Evolutionary conservation across 2,329 filamentous ascomycete species (phyloP), one percentile per base, ranked within the genome.

Genomic region (Diplodia corticola): DNA sequence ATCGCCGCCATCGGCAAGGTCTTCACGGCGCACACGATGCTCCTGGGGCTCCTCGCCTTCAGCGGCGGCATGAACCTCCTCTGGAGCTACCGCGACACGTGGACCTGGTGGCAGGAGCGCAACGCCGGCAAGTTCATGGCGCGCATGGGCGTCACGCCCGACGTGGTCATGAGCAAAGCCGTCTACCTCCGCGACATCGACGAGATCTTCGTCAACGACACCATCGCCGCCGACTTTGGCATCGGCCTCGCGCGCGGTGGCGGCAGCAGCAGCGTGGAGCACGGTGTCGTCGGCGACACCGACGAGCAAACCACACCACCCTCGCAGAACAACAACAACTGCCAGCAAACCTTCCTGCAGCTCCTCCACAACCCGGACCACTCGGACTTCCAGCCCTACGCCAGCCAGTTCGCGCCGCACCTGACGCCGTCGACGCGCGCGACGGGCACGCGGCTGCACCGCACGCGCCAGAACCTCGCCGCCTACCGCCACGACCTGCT

Each of bases 401-500:
- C 65, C 10, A 60, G 40, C 6, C 15, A 22, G 26, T 65, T 59
- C 22, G 33, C 69, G 73, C 55, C 55, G 4, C 48, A 51, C 48
- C 35, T 66, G 22, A 61, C 67, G n/a, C 68, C 73, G 1, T 74
- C 74, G 3, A 37, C 68, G 2, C 57, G 55, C 13, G 69, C 73
- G 51, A 73, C 74, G 50, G 77, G 79, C 10, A 46, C 46, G 53
- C 84, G 84, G 15, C 83, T 98, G 35, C 87, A 91, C 59, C 87
- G 89, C 46, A 92, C 92, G n/a, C 86, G 94, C 10, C 91, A 96
- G 77, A 86, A 89, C 26, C 86, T 99, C 0, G 94, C 91, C 0
- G 83, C 87, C 2, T 95, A 97, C 76, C 86, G 95, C 2, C 92
- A 99, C 76, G 93, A 98, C 74, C 82, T 99, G 22, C 81, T 98